Evolutionary conservation across 371 early-diverging fungal species (phyloP), one percentile per base, ranked within the genome.

Genomic region (Syncephalis plumigaleata): DNA sequence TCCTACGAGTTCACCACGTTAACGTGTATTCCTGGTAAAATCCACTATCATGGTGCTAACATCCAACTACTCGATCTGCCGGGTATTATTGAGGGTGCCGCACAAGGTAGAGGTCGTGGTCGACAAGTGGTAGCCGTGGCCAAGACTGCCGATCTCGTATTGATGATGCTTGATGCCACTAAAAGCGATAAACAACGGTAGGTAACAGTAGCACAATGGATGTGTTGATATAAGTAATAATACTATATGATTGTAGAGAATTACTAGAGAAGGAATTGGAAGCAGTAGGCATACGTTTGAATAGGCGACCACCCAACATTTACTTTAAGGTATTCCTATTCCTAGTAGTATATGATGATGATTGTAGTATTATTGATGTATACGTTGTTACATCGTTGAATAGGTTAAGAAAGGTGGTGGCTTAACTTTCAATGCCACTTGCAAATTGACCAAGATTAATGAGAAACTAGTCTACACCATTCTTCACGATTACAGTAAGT

Each of bases 1-100:
- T 81, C 77, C 37, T 97, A 98, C 56, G 99, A 99, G 65, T 99
- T 99, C 67, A 99, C 99, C 4, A 99, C 99, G 0, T 71, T 99
- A 58, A 96, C 96, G 3, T 90, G 90, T 48, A 90, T 95, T 44
- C 98, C 99, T 5, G 99, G 99, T 43, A 91, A 95, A 61, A 87
- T 99, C 54, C 77, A 87, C 46, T 90, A 98, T 67, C 87, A 97
- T 47, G 99, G 98, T 36, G 98, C 99, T 9, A 83, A 83, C 45
- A 94, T 99, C 50, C 99, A 99, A 69, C 71, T 89, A 24, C 64
- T 87, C 15, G 93, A 87, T 48, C 64, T 81, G 56, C 79, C 77
- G 25, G 76, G 77, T 58, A 75, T 94, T 60, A 90, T 94, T 57
- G 91, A 90, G 61, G 95, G 91, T 40, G 98, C 98, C 17, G 70